A percentile compares a stretch with the other conserved stretches of the same genome.
Conservation (phyloP, 345 rosid species). For the Camelina neglecta region DNA sequence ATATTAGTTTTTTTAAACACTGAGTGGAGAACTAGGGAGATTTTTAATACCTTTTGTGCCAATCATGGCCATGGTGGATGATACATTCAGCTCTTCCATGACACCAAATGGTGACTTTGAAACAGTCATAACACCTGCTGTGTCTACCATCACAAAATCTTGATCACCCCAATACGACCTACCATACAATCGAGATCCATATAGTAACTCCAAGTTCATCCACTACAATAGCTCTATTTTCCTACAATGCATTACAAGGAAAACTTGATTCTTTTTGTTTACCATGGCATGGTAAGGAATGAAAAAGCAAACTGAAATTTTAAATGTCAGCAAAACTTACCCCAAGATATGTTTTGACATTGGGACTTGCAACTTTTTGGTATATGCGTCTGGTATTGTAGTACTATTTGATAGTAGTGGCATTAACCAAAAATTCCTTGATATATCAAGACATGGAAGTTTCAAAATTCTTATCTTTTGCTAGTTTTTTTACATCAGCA, state of each 20-base stretch:
- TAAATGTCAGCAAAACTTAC: conserved; percentile 40
- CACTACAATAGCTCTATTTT: conserved; percentile 89
- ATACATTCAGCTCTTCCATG: conserved; percentile 78
- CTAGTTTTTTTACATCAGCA: no score
- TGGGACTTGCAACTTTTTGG: conserved; percentile 93
- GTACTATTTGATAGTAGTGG: conserved; percentile 1
- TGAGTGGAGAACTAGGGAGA: no score
- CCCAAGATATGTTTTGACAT: conserved; percentile 93
- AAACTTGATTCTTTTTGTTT: neutral
- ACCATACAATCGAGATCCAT: conserved; percentile 80
- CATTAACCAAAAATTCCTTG: conserved; percentile 15
- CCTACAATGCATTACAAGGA: conserved; percentile 49
- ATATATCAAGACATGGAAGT: conserved; percentile 7
- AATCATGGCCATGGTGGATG: conserved; percentile 56
- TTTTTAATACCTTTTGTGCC: conserved; percentile 85
- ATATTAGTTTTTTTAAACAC: no score
- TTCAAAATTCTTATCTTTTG: neutral
- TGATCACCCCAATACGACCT: conserved; percentile 84
- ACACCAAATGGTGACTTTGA: conserved; percentile 75
- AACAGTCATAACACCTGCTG: conserved; percentile 87
- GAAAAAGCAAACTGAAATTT: neutral
- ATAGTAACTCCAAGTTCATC: conserved; percentile 98
- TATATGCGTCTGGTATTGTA: conserved; percentile 58
- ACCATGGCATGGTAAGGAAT: neutral
- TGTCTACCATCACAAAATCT: conserved; percentile 90